Evolutionary conservation across 768 basidiomycete species (phyloP), one percentile per base, ranked within the genome.

Genomic region (Nidularia sp.): DNA sequence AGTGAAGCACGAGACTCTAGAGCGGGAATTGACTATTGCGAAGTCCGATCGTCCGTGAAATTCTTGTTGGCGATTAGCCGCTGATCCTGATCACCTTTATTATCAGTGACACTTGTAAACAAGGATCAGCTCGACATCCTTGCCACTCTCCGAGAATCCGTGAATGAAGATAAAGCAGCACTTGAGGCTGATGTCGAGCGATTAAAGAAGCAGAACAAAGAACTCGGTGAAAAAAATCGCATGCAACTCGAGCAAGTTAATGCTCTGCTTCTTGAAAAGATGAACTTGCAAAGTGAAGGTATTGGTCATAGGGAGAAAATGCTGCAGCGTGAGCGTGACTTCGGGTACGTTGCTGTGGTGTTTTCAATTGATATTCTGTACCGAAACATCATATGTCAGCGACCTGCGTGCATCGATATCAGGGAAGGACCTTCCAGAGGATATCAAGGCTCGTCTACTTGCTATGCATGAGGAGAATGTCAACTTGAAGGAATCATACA

Each of bases 61-160:
- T 49, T 49, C 46, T 39, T n/a, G 18, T 49, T 52, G 43, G 13
- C 56, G 31, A 5, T 15, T 34, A 48, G 31, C 1, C 36, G 41
- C 9, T 10, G 4, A 31, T 7, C n/a, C 25, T 34, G 35, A 52
- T 45, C 31, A 44, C 31, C 15, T 29, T 36, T 58, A 10, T 45
- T 35, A 34, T 9, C 60, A 96, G 94, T 98, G 62, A 89, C 83
- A 44, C 78, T 98, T 43, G 88, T 98, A 44, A 90, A 93, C 73
- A 93, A 91, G 65, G 93, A 97, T 63, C 93, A 98, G 65, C 73
- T 94, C 18, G 94, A 95, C 49, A 93, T 95, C 53, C 84, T 98
- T 33, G 79, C 85, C 2, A 84, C 84, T 5, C 72, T 97, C 29
- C 85, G 95, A 41, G 91, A 93, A 53, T 93, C 90, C 1, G 90